phyloP scores from a whole-genome alignment of 1,284 basidiomycete genomes.

The Phaffia rhodozyma region DNA sequence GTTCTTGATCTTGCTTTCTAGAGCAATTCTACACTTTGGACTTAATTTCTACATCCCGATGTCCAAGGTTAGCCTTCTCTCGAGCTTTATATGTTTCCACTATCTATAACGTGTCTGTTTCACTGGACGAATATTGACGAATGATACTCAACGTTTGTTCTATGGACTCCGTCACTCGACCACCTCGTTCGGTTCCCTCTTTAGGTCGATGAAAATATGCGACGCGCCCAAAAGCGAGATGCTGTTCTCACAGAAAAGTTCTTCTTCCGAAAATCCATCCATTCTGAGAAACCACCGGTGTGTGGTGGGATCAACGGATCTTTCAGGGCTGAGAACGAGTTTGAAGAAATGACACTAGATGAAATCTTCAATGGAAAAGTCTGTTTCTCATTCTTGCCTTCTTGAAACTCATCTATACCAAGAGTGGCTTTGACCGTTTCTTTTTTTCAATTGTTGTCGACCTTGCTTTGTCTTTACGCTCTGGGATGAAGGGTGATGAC shows the following conservation, averaged over 20 bases:
- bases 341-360: slow-evolving; percentile 79
- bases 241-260: slow-evolving; percentile 65
- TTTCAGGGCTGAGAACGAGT: slow-evolving; percentile 57
- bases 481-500: slow-evolving; percentile 37
- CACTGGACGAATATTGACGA: not conserved
- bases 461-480: not conserved
- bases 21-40: slow-evolving; percentile 81
- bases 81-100: not conserved
- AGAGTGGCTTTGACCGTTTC: not conserved
- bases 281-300: slow-evolving; percentile 40
- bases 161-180: not conserved
- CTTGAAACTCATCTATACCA: not conserved
- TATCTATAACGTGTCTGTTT: not conserved
- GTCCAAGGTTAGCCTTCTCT: slow-evolving; percentile 55
- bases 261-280: slow-evolving; percentile 80
- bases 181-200: not conserved
- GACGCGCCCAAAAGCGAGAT: slow-evolving; percentile 69
- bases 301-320: slow-evolving; percentile 6
- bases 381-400: not conserved
- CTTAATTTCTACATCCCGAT: slow-evolving; percentile 96
- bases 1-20: slow-evolving; percentile 84
- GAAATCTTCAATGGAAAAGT: slow-evolving; percentile 93
- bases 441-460: not conserved
- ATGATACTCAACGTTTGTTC: slow-evolving; percentile 5
- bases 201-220: slow-evolving; percentile 96